Base-by-base conservation (phyloP, 23 red algal genomes). In the Gracilaria caudata region DNA sequence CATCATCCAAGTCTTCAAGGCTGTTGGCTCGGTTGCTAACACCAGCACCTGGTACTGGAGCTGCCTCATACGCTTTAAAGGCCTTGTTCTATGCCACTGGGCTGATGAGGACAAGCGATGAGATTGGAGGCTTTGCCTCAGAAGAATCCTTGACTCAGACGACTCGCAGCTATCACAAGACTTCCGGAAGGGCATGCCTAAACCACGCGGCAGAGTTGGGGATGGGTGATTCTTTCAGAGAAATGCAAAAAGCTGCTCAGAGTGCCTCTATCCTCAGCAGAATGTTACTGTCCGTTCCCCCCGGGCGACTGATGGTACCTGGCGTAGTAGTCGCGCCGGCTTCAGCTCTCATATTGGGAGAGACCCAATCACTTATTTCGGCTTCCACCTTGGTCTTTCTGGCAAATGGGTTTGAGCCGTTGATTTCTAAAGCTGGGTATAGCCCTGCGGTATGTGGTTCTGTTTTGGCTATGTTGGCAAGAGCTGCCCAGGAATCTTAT, bases 21-120 rank as follows among this genome's bases (percentile, higher is more conserved):
- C 78, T 82, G 37, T 75, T 91, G 43, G 78, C 77, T 43, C 38
- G 68, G 7, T 68, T 91, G 63, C 47, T 91, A 28, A 75, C 77
- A 23, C 77, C 87, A 47, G 87, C 87, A 32, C 87, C 87, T 0
- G 87, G 87, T 2, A 91, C 87, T 51, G 87, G 87, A 25, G 87
- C 87, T 0, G 87, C 87, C 34, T 91, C 77, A 10, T 82, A 56
- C 35, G 75, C 87, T 1, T 24, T 91, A 7, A 65, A 73, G 53
- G 65, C 87, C 40, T 28, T 91, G 13, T 45, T 91, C 19, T 75
- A 38, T 46, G 51, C 77, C 17, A 49, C 78, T 56, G 87, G 76
- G 10, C 65, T 91, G 46, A 82, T 71, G 77, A 49, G 87, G 7
- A 45, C 76, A 41, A 56, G 68, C 51, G 72, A 89, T 56, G 82